Base-by-base conservation (phyloP, 352 stramenopile genomes). In the Thalassiosira allenii region DNA sequence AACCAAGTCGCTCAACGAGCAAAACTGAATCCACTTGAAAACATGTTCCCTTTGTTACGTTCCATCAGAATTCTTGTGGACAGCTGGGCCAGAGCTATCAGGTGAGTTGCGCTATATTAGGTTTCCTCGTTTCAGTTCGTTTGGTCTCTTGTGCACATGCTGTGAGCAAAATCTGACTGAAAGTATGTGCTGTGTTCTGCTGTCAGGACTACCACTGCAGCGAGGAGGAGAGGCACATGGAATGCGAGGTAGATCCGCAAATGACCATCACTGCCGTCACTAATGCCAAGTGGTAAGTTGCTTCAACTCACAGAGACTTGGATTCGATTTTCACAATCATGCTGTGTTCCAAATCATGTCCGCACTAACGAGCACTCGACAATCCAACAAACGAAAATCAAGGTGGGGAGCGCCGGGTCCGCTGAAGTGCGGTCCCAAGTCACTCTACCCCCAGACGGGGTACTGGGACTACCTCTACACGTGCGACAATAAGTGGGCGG, bases 201-300 rank as follows among this genome's bases (percentile, higher is more conserved):
- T 41, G 40, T 41, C 66, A 87, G 30, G 79, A 87, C 44, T 88
- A 88, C 51, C 63, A 81, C 2, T 89, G 83, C 47, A 54, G 25
- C 2, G 56, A 67, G 29, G 77, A 79, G 20, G 73, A 84, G 57
- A 68, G 51, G 30, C 63, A 78, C 51, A 84, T 89, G 71, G 63
- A 63, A 33, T 89, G 64, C 47, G 34, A 65, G 14, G 57, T 86
- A 20, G 65, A 87, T 47, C 61, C 56, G n/a, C 23, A 80, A n/a
- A 89, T 86, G 79, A 59, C 58, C 0, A 89, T 87, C 22, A 75
- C 59, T 14, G 79, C 75, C 22, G 62, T 76, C 11, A 89, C 83
- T 11, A 70, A 87, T 57, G 83, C 79, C 1, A 85, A 78, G 32
- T 89, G 83, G 83, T 84, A 64, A 51, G 63, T n/a, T n/a, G n/a